Percentiles rank a stretch among this genome's conserved stretches.
Conservation (phyloP, 805 yeast genomes). For the Ogataea haglerorum region DNA sequence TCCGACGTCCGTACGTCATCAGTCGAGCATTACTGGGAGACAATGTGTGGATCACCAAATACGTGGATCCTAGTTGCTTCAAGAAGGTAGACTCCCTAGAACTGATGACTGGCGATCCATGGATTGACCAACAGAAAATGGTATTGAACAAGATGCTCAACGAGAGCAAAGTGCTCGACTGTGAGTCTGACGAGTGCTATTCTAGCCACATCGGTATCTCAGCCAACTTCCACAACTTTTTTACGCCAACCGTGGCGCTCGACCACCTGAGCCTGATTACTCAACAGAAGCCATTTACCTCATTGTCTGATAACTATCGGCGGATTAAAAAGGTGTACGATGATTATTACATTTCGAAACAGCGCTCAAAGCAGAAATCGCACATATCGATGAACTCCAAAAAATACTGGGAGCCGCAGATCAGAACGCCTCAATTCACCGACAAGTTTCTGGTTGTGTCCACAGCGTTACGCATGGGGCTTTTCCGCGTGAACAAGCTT, state of each 20-base stretch:
- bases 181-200: conserved; percentile 37
- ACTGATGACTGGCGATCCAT: conserved; percentile 47
- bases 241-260: conserved; percentile 24
- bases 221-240: conserved; percentile 30
- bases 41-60: conserved; percentile 53
- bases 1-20: conserved; percentile 30
- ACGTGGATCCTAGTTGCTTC: conserved; percentile 40
- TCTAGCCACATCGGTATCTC: conserved; percentile 41
- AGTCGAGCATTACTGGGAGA: conserved; percentile 40
- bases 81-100: conserved; percentile 45
- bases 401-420: conserved; percentile 28
- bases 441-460: conserved; percentile 40
- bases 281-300: conserved; percentile 14
- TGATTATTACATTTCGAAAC: conserved; percentile 25
- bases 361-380: conserved; percentile 20
- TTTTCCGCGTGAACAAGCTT: conserved; percentile 43
- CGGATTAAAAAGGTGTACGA: conserved; percentile 29
- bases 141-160: conserved; percentile 31
- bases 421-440: conserved; percentile 20
- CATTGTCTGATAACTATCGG: conserved; percentile 28
- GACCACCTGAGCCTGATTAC: conserved; percentile 14
- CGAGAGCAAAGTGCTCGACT: conserved; percentile 41
- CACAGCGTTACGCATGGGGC: conserved; percentile 41
- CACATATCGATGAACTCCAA: conserved; percentile 27
- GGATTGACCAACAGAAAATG: conserved; percentile 32